Conservation (phyloP, 1,139 yeast species). For the Yamadazyma sp. region DNA sequence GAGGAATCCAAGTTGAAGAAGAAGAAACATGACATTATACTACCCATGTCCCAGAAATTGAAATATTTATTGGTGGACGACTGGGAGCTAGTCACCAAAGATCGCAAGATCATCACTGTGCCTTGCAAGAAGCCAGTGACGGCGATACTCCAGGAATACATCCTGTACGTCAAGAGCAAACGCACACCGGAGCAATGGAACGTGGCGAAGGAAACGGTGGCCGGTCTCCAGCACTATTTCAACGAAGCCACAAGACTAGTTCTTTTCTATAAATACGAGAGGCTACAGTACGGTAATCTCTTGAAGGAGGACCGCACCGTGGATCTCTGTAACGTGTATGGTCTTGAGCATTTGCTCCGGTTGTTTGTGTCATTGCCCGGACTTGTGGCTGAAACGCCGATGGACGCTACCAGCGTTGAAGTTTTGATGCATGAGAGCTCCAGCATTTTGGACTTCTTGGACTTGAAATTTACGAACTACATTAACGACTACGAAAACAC, state of each 20-base stretch:
- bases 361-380: constrained; percentile 79
- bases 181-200: constrained; percentile 38
- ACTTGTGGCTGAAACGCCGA: constrained; percentile 69
- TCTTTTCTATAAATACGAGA: constrained; percentile 78
- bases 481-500: constrained; percentile 52
- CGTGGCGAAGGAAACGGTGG: constrained; percentile 63
- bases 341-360: constrained; percentile 75
- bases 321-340: constrained; percentile 53
- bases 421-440: constrained; percentile 45
- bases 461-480: constrained; percentile 47
- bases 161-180: constrained; percentile 37
- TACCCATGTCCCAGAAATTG: constrained; percentile 59
- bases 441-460: constrained; percentile 53
- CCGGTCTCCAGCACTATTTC: constrained; percentile 76
- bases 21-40: constrained; percentile 16
- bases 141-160: constrained; percentile 47
- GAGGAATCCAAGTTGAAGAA: constrained; percentile 12
- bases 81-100: constrained; percentile 89
- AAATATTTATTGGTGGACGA: constrained; percentile 81
- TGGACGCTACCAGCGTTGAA: constrained; percentile 76
- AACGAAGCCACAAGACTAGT: constrained; percentile 71
- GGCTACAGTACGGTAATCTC: constrained; percentile 73
- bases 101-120: constrained; percentile 62
- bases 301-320: constrained; percentile 27
- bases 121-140: constrained; percentile 58